Evolutionary conservation across 352 stramenopile species (phyloP), one percentile per base, ranked within the genome.

Genomic region (Aphanomyces invadans): DNA sequence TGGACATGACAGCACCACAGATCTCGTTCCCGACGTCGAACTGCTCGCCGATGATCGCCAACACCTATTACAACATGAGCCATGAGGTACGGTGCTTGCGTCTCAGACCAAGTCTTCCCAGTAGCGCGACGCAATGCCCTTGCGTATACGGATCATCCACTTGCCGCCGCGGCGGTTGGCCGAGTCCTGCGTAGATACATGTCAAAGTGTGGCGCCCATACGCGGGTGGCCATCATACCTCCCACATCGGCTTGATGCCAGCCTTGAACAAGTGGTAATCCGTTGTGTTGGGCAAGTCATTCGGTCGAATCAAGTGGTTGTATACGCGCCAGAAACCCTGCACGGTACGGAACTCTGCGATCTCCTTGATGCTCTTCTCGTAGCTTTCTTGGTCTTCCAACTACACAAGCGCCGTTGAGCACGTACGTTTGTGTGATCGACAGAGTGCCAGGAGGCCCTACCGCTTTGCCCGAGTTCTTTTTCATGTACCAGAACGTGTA

Each of bases 11-110:
- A 49, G 88, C 88, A 10, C 89, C 89, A 53, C 87, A 96, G 39
- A 97, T 96, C 67, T 97, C 91, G 60, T 96, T 95, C 28, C 88
- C 91, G 9, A 97, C 87, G 74, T 97, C 90, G 57, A 97, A 97
- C 70, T 97, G 90, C 71, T 97, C 91, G 48, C 91, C 91, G 53
- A 97, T 86, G 54, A 97, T 96, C 29, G 89, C 91, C 28, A 97
- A 69, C 38, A 96, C 83, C 81, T 89, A 31, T 4, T 63, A 4
- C 36, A 19, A n/a, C 25, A 36, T 63, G 15, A 49, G 45, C 15
- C n/a, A 38, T 7, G n/a, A 49, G 31, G 12, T 26, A 26, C 12
- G 9, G 23, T 52, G 19, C 44, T 9, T n/a, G 23, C 5, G 21
- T 15, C 19, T 71, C 76, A 36, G 71, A 92, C 85, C 70, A 97